Conservation (phyloP, 495 filamentous ascomycete species). For the Penicillium chermesinum region DNA sequence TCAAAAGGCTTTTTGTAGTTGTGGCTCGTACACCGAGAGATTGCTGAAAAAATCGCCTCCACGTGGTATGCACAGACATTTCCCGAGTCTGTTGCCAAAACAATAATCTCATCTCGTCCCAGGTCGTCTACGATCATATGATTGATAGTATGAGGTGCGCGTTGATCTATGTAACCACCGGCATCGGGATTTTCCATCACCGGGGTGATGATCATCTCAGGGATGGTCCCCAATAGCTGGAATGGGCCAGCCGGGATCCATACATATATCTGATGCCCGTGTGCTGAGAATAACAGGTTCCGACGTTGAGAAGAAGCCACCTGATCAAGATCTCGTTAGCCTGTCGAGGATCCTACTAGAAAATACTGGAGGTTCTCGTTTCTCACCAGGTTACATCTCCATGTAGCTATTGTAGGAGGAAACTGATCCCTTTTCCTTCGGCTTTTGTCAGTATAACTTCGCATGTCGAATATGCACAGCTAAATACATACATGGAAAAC, state of each 20-base stretch:
- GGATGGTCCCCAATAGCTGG: slow-evolving; percentile 54
- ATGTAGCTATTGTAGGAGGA: slow-evolving; percentile 32
- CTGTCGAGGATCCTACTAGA: not conserved
- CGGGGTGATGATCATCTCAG: slow-evolving; percentile 63
- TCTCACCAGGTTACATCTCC: slow-evolving; percentile 50
- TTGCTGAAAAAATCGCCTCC: slow-evolving; percentile 44
- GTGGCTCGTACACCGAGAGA: slow-evolving; percentile 28
- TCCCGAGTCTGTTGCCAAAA: slow-evolving; percentile 78
- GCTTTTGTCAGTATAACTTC: slow-evolving; percentile 6
- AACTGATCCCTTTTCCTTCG: slow-evolving; percentile 27
- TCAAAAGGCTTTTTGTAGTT: slow-evolving; percentile 24
- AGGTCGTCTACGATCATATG: slow-evolving; percentile 73
- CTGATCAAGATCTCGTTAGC: slow-evolving; percentile 36
- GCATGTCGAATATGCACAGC: not conserved
- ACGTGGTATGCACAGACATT: slow-evolving; percentile 81
- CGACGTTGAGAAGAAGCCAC: slow-evolving; percentile 52
- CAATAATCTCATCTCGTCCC: slow-evolving; percentile 72
- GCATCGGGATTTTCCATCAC: slow-evolving; percentile 43
- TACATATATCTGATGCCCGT: slow-evolving; percentile 63
- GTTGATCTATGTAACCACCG: slow-evolving; percentile 51
- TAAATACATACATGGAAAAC: slow-evolving; percentile 18
- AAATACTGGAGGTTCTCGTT: not conserved
- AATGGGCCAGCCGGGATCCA: slow-evolving; percentile 64
- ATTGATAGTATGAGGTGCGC: slow-evolving; percentile 68
- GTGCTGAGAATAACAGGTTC: slow-evolving; percentile 77